A percentile compares a stretch with the other conserved stretches of the same genome.
These are phyloP conservation scores for Starmerella sirachaensis DNA, from an alignment of 805 yeast genomes.

Conservation along the genomic window DNA sequence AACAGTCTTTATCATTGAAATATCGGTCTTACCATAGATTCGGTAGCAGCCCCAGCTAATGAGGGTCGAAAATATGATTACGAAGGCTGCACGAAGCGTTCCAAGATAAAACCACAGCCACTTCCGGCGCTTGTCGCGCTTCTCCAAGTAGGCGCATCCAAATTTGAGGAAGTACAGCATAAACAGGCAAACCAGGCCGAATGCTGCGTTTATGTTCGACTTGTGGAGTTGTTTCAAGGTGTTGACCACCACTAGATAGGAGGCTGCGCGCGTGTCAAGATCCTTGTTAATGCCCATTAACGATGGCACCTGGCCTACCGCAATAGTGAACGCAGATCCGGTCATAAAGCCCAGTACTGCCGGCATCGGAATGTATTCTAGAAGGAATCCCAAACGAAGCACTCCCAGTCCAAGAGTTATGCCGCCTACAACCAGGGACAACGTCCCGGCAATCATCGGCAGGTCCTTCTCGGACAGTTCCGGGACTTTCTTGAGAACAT, in stretches of 20 bases:
- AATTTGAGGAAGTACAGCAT: conserved; percentile 65
- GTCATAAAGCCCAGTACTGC: conserved; percentile 92
- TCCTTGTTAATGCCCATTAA: conserved; percentile 57
- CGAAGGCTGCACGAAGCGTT: conserved; percentile 70
- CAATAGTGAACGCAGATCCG: conserved; percentile 79
- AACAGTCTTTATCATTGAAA: conserved; percentile 59
- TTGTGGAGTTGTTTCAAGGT: conserved; percentile 59
- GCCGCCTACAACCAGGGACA: conserved; percentile 74
- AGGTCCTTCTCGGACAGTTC: conserved; percentile 33
- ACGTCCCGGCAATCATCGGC: conserved; percentile 66
- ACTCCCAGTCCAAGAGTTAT: conserved; percentile 75
- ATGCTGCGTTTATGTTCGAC: conserved; percentile 72
- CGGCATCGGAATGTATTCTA: conserved; percentile 80
- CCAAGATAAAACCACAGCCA: conserved; percentile 54
- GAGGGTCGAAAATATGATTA: conserved; percentile 69
- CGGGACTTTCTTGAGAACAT: conserved; percentile 44
- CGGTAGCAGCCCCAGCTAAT: conserved; percentile 63
- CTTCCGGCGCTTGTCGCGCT: conserved; percentile 47
- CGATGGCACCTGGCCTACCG: conserved; percentile 75
- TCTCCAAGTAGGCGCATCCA: conserved; percentile 47
- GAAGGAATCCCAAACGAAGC: conserved; percentile 71
- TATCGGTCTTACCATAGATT: conserved; percentile 33
- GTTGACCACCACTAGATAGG: conserved; percentile 59
- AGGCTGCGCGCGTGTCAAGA: conserved; percentile 61
- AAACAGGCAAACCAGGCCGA: conserved; percentile 66